A percentile compares a stretch with the other conserved stretches of the same genome.
These are phyloP conservation scores for Wickerhamiella cacticola DNA, from an alignment of 805 yeast species.

Conservation along the genomic window DNA sequence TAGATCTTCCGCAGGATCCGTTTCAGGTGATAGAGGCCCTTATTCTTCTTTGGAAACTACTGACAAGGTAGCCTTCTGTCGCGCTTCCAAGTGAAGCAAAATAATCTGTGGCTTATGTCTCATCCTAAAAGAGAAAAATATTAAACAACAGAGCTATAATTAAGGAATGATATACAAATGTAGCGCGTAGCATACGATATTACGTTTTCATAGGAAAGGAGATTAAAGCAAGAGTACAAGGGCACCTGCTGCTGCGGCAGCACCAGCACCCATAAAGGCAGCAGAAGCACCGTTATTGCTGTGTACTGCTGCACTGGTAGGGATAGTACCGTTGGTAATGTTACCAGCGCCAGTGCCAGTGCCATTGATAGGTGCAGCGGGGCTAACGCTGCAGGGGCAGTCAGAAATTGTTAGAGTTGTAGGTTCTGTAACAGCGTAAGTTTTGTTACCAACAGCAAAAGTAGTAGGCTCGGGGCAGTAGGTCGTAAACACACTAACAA, in stretches of 20 bases:
- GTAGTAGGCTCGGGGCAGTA: slow-evolving; percentile 61
- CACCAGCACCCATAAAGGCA: slow-evolving; percentile 15
- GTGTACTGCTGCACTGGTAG: slow-evolving; percentile 24
- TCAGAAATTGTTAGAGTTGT: slow-evolving; percentile 78
- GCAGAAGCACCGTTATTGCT: slow-evolving; percentile 26
- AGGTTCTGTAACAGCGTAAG: slow-evolving; percentile 64
- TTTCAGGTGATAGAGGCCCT: no score
- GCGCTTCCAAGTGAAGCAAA: no score
- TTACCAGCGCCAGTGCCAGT: neutral
- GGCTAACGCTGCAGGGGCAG: slow-evolving; percentile 67
- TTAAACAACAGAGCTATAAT: no score
- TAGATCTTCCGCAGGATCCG: no score
- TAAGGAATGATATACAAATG: no score
- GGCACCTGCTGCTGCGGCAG: slow-evolving; percentile 6
- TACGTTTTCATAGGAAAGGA: neutral
- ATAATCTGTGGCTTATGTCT: no score
- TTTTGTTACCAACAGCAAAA: slow-evolving; percentile 49
- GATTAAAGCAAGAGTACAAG: slow-evolving; percentile 4
- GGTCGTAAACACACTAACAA: slow-evolving; percentile 13
- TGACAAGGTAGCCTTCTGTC: no score
- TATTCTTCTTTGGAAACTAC: no score
- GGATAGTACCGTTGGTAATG: slow-evolving; percentile 9
- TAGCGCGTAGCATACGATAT: no score
- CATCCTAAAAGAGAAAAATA: no score
- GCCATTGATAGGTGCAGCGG: neutral